A percentile compares a stretch with the other conserved stretches of the same genome.
phyloP scores from a whole-genome alignment of 495 filamentous ascomycete genomes.

The Penicillium argentinense region DNA sequence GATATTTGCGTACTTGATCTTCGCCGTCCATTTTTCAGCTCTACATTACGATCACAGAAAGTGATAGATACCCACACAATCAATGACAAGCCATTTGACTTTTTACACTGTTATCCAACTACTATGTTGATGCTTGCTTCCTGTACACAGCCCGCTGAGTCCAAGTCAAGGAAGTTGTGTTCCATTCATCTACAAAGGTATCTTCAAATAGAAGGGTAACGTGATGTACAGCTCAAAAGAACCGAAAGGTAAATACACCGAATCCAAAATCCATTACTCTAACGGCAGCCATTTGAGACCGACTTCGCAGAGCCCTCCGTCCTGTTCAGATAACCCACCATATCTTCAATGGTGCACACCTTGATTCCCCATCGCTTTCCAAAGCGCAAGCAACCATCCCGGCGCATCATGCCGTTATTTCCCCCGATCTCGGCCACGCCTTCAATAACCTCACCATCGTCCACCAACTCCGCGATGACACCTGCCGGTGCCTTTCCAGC shows the following conservation, averaged over 20 bases:
- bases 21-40: not conserved
- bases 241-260: conserved; percentile 13
- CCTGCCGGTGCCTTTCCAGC: conserved; percentile 71
- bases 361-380: conserved; percentile 85
- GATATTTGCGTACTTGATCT: not conserved
- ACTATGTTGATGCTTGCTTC: too few species aligned
- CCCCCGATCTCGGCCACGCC: conserved; percentile 55
- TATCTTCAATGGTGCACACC: conserved; percentile 92
- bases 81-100: not conserved
- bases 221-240: conserved; percentile 23
- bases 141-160: not conserved
- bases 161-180: conserved; percentile 11
- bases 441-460: conserved; percentile 68
- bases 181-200: conserved; percentile 26
- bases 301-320: conserved; percentile 25
- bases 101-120: too few species aligned
- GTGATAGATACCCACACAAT: conserved; percentile 35
- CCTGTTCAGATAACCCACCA: conserved; percentile 76
- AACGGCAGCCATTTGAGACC: conserved; percentile 41
- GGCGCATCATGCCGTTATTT: conserved; percentile 84
- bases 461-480: conserved; percentile 85
- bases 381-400: conserved; percentile 87
- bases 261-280: conserved; percentile 10
- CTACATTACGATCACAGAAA: conserved; percentile 20
- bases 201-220: conserved; percentile 12